Percentiles rank a stretch among this genome's conserved stretches.
Conservation (phyloP, 768 basidiomycete genomes). For the Russula olivacea region DNA sequence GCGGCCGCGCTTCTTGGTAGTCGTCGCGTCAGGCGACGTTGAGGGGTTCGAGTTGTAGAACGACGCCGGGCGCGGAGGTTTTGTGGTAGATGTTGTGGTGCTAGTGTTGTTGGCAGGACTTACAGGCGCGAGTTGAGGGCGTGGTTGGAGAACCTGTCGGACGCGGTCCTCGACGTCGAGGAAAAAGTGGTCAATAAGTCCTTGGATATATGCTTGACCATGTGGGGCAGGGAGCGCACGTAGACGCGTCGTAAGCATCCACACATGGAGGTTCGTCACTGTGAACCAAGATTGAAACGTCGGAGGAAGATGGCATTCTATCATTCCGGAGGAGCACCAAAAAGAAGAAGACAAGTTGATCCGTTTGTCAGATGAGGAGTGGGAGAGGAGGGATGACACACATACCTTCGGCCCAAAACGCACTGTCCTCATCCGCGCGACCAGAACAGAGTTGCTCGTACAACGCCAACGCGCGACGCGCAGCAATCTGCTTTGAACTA, state of each 20-base stretch:
- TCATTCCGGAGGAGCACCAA: background rate
- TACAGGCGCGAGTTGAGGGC: constrained; percentile 14
- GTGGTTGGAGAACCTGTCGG: constrained; percentile 51
- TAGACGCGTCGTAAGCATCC: constrained; percentile 83
- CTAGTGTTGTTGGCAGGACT: constrained; percentile 27
- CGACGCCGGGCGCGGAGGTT: constrained; percentile 21
- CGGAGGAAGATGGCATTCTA: constrained; percentile 80
- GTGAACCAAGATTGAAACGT: constrained; percentile 99
- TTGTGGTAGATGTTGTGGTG: constrained; percentile 27
- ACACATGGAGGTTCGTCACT: constrained; percentile 85
- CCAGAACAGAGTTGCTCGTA: constrained; percentile 21
- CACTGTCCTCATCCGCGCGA: constrained; percentile 24
- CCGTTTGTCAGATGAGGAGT: background rate
- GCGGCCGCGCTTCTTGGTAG: constrained; percentile 31
- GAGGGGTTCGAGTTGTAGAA: background rate
- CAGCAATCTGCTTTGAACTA: constrained; percentile 19
- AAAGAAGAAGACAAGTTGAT: background rate
- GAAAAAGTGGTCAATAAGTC: constrained; percentile 91
- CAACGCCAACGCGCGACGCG: constrained; percentile 20
- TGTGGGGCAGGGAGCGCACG: constrained; percentile 70
- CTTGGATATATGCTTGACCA: constrained; percentile 68
- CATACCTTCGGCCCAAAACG: constrained; percentile 22
- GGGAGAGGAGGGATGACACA: too few relatives aligned
- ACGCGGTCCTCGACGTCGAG: constrained; percentile 88
- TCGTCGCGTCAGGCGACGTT: background rate